These are phyloP conservation scores for Aureobasidium leucospermi DNA, from an alignment of 2,329 filamentous ascomycete species.

Conservation along the genomic window DNA sequence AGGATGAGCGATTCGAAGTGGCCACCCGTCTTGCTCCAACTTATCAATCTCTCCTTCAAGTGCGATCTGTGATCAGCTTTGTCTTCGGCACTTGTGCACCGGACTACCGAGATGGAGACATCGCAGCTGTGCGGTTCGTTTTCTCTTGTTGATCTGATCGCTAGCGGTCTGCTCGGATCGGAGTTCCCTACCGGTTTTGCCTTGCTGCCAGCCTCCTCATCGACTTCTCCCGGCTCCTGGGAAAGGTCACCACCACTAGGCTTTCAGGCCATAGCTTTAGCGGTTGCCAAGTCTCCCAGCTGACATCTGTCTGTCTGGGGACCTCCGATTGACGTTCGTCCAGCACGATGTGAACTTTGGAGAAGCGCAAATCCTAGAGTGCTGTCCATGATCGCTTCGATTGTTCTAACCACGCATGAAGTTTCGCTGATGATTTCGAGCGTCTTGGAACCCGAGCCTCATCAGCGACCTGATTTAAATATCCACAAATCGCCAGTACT, in stretches of 20 bases:
- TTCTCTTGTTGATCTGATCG: conserved; percentile 1
- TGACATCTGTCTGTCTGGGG: conserved; percentile 6
- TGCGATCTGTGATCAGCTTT: background rate
- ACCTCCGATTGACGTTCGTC: background rate
- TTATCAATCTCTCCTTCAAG: background rate
- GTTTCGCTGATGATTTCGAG: too few relatives aligned
- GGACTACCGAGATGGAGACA: conserved; percentile 4
- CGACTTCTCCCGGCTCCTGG: conserved; percentile 10
- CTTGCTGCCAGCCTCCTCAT: background rate
- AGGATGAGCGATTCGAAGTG: background rate
- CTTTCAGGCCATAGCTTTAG: background rate
- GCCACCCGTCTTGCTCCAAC: background rate
- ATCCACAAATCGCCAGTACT: too few relatives aligned
- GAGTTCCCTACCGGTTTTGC: background rate
- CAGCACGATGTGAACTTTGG: background rate
- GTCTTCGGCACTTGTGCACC: conserved; percentile 2
- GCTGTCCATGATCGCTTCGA: background rate
- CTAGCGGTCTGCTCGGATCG: background rate
- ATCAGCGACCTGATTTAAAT: too few relatives aligned
- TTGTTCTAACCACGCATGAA: too few relatives aligned
- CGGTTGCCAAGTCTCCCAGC: conserved; percentile 4
- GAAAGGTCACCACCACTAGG: background rate
- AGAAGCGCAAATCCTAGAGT: background rate
- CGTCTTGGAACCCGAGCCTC: too few relatives aligned
- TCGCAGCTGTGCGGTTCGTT: background rate